phyloP scores from a whole-genome alignment of 768 basidiomycete genomes.

The Podaxis sp. region DNA sequence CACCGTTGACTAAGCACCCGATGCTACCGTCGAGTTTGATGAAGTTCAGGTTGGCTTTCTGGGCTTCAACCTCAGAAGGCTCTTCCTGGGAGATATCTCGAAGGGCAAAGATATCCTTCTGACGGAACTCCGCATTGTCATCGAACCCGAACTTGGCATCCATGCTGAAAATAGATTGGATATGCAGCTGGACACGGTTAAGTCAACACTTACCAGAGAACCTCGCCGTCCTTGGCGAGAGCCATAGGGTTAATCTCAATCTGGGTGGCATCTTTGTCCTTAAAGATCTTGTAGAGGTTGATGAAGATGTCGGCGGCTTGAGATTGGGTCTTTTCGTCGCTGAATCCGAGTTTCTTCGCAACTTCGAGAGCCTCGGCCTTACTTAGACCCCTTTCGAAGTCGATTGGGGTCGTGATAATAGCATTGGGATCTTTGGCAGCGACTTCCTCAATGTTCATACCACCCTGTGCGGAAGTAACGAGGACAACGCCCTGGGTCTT shows the following conservation, averaged over 20 bases:
- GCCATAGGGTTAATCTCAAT: constrained; percentile 99
- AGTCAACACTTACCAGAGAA: constrained; percentile 74
- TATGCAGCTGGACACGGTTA: constrained; percentile 2
- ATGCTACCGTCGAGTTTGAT: constrained; percentile 98
- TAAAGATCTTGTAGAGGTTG: constrained; percentile 95
- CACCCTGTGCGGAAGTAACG: constrained; percentile 91
- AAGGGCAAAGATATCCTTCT: constrained; percentile 82
- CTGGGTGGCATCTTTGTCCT: constrained; percentile 98
- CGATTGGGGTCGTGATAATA: constrained; percentile 93
- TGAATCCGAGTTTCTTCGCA: constrained; percentile 91
- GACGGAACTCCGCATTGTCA: constrained; percentile 98
- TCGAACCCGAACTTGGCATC: constrained; percentile 99
- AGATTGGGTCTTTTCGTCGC: constrained; percentile 61
- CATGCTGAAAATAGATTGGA: constrained; percentile 60
- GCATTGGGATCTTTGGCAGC: constrained; percentile 92
- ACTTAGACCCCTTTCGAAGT: constrained; percentile 78
- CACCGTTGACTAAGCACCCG: constrained; percentile 97
- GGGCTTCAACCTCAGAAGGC: constrained; percentile 95
- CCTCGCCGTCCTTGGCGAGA: constrained; percentile 85
- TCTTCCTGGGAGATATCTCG: constrained; percentile 96
- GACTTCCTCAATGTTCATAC: constrained; percentile 99
- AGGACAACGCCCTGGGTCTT: constrained; percentile 85
- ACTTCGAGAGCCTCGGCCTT: constrained; percentile 68
- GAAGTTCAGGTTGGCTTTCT: constrained; percentile 94
- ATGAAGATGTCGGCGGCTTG: constrained; percentile 94